Base-by-base conservation (phyloP, 495 filamentous ascomycete genomes). In the Cudoniella acicularis region DNA sequence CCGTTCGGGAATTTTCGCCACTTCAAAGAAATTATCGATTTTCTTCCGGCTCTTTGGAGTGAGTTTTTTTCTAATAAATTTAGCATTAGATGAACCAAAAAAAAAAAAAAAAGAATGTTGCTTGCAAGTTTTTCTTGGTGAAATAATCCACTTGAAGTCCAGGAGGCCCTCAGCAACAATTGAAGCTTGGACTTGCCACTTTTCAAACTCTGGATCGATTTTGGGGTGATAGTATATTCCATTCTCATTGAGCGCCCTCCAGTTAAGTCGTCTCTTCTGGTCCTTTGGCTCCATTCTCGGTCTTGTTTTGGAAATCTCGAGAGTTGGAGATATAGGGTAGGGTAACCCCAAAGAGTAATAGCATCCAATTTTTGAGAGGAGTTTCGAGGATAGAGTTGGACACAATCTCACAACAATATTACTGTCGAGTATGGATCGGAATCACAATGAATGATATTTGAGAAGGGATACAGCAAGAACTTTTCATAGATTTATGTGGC, bases 111-210 rank as follows among this genome's bases (percentile, higher is more conserved):
- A 10, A 3, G 6, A 22, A 23, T 4, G 13, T 16, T n/a, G 23
- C 52, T 20, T 54, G 43, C 52, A 22, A 42, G 43, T 17, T n/a
- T 43, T 11, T 26, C 10, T 54, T 4, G n/a, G 52, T 22, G 52
- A 54, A 30, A 54, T 26, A 27, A 54, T 54, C 20, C 20, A 2
- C 18, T 54, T 24, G 52, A 54, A 54, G 11, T 54, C 52, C n/a
- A 54, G 22, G 22, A 54, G 40, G 11, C 52, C 52, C 20, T 54
- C 52, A 21, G 17, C 18, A n/a, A 54, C 27, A 22, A 54, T 42
- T 21, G 52, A 54, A 54, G 52, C 52, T 30, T 54, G 52, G 30
- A 13, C 6, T 6, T 36, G 13, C 30, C 6, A 36, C 13, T 4
- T 13, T 13, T 4, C 4, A 6, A 36, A 6, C 30, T 6, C 30